Base-by-base conservation (phyloP, 1,139 yeast genomes). In the Insectozyma bohioensis region DNA sequence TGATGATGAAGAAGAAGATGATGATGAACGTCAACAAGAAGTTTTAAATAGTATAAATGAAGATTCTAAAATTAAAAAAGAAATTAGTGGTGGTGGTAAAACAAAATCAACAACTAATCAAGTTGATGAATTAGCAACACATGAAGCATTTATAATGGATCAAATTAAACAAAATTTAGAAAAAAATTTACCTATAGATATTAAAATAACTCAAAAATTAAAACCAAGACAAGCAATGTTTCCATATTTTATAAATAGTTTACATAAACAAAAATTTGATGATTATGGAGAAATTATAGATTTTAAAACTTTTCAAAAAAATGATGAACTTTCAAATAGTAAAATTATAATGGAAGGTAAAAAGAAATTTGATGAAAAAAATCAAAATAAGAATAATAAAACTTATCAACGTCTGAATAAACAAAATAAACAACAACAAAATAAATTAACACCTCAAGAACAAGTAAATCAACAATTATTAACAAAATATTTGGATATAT, bases 241-340 rank as follows among this genome's bases (percentile, higher is more conserved):
- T 49, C 97, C 95, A 7, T 64, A 49, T 38, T 80, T 69, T 46
- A 63, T 73, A 8, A 72, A 75, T 2, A 67, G 69, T 17, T 39
- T 47, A 11, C 63, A 60, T 36, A 75, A 78, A 42, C 30, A 32
- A 12, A 76, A 81, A 43, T 65, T 71, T 30, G 97, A 92, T 52
- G 97, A 90, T 48, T 92, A 90, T 53, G 97, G 97, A 16, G 82
- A 78, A 39, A 61, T 80, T 1, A 77, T 85, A 20, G 75, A 79
- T 37, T 64, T 66, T 25, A 77, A 80, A 25, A 85, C 84, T 46
- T 86, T 82, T 49, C 73, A 75, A 36, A 72, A 71, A 43, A 78
- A 74, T 20, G 86, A 81, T 30, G 80, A 76, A 37, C 52, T 55
- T 12, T 54, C 64, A 23, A 61, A 60, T 39, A 51, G 50, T 24